phyloP scores from a whole-genome alignment of 495 filamentous ascomycete genomes.

The Coniosporium apollinis region DNA sequence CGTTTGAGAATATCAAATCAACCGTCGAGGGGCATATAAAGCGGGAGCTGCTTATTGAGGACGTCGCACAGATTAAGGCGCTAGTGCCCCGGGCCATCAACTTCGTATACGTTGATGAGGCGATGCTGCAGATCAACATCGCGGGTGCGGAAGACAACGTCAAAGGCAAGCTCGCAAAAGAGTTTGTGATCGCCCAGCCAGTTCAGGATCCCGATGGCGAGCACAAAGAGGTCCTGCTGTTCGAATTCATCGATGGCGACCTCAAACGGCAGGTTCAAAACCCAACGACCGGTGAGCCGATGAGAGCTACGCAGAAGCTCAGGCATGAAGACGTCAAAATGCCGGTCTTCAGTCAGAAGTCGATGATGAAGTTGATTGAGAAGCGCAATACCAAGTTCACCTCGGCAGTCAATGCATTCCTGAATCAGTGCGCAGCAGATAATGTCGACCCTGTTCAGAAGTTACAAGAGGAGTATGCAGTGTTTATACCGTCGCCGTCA shows the following conservation, averaged over 20 bases:
- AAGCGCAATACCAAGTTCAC: constrained; percentile 78
- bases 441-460: constrained; percentile 48
- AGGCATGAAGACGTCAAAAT: constrained; percentile 74
- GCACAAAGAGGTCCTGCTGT: constrained; percentile 54
- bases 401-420: constrained; percentile 57
- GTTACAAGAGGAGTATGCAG: constrained; percentile 33
- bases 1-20: constrained; percentile 70
- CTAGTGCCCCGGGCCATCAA: constrained; percentile 60
- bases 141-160: constrained; percentile 33
- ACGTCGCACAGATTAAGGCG: constrained; percentile 67
- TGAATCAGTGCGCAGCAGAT: constrained; percentile 53
- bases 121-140: constrained; percentile 59
- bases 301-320: constrained; percentile 43
- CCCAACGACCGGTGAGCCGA: constrained; percentile 53
- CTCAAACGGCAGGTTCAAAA: constrained; percentile 62
- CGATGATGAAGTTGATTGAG: constrained; percentile 80
- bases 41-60: constrained; percentile 48
- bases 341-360: constrained; percentile 84
- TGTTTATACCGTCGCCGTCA: constrained; percentile 32
- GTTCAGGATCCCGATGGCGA: constrained; percentile 21
- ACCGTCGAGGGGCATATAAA: constrained; percentile 75
- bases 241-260: constrained; percentile 87
- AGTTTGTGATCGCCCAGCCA: constrained; percentile 12
- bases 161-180: constrained; percentile 16
- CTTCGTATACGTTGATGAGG: constrained; percentile 77